Percentiles rank a stretch among this genome's conserved stretches.
phyloP scores from a whole-genome alignment of 2,329 filamentous ascomycete species.

The Beauveria sp. region DNA sequence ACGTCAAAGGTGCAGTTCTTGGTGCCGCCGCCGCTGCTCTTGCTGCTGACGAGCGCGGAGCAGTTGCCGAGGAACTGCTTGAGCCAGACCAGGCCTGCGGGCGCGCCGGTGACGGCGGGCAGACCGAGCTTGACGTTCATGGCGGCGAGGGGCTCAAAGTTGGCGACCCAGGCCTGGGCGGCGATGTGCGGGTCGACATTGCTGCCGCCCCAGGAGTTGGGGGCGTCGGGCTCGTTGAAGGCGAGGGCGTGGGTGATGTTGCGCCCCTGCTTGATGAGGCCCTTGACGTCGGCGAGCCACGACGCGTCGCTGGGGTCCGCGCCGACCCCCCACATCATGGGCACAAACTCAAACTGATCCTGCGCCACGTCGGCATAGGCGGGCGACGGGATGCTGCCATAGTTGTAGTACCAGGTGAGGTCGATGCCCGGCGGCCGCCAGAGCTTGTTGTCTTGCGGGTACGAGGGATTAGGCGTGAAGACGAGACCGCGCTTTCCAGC shows the following conservation, averaged over 20 bases:
- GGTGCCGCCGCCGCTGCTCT: slow-evolving; percentile 14
- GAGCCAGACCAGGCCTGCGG: slow-evolving; percentile 58
- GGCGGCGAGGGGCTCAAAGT: slow-evolving; percentile 61
- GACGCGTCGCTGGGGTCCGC: slow-evolving; percentile 41
- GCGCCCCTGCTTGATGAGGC: slow-evolving; percentile 40
- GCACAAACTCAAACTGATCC: slow-evolving; percentile 62
- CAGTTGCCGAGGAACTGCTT: slow-evolving; percentile 57
- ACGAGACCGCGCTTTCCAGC: slow-evolving; percentile 65
- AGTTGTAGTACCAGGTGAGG: slow-evolving; percentile 85
- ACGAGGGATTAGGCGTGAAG: slow-evolving; percentile 50
- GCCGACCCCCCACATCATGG: slow-evolving; percentile 68
- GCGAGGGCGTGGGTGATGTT: slow-evolving; percentile 62
- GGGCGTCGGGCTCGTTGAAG: slow-evolving; percentile 73
- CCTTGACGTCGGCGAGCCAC: slow-evolving; percentile 54
- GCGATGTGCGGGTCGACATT: slow-evolving; percentile 52
- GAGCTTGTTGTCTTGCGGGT: slow-evolving; percentile 54
- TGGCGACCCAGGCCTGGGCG: slow-evolving; percentile 60
- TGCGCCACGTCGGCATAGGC: slow-evolving; percentile 42
- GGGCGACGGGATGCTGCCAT: slow-evolving; percentile 48
- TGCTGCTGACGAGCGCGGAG: slow-evolving; percentile 45
- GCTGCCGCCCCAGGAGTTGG: slow-evolving; percentile 49
- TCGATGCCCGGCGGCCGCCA: slow-evolving; percentile 52
- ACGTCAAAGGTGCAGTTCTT: slow-evolving; percentile 56
- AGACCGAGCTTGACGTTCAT: slow-evolving; percentile 61
- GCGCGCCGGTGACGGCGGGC: slow-evolving; percentile 59